Evolutionary conservation across 306 rosid species (phyloP).

Genomic region (Cucumis melo): DNA sequence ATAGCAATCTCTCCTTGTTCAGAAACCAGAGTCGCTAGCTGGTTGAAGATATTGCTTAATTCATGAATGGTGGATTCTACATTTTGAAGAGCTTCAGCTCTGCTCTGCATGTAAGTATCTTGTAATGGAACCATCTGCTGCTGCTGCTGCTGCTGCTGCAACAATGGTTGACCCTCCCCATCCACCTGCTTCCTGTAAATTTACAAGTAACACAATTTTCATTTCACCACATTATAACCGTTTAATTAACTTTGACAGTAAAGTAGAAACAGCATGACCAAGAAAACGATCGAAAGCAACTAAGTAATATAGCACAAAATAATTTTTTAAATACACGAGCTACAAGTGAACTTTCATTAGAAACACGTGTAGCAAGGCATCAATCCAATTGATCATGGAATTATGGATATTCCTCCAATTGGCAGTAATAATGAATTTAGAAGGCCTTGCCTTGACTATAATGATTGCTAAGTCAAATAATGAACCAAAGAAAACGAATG

Average conservation of each 20-base stretch:
- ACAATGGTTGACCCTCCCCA: constrained; percentile 82
- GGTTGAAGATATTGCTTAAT: constrained; percentile 86
- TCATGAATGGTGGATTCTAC: constrained; percentile 96
- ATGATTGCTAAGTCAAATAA: too few species aligned
- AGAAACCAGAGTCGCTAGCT: constrained; percentile 87
- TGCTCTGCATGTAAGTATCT: constrained; percentile 92
- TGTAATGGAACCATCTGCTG: constrained; percentile 80
- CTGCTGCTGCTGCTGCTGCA: constrained; percentile 52
- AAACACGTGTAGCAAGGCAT: not conserved
- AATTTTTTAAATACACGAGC: not conserved
- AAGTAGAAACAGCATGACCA: not conserved
- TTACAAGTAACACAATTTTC: constrained; percentile 3
- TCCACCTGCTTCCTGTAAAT: constrained; percentile 59
- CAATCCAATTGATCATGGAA: too few species aligned
- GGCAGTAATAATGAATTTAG: too few species aligned
- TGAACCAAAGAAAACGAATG: too few species aligned
- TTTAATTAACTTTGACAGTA: not conserved
- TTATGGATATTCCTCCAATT: too few species aligned
- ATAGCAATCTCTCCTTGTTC: constrained; percentile 96
- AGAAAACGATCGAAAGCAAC: not conserved
- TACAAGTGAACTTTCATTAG: not conserved
- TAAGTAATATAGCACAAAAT: not conserved
- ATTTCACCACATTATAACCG: not conserved
- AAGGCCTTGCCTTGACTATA: too few species aligned
- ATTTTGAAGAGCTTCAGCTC: constrained; percentile 97